Base-by-base conservation (phyloP, 306 rosid species). In the Alnus glutinosa region DNA sequence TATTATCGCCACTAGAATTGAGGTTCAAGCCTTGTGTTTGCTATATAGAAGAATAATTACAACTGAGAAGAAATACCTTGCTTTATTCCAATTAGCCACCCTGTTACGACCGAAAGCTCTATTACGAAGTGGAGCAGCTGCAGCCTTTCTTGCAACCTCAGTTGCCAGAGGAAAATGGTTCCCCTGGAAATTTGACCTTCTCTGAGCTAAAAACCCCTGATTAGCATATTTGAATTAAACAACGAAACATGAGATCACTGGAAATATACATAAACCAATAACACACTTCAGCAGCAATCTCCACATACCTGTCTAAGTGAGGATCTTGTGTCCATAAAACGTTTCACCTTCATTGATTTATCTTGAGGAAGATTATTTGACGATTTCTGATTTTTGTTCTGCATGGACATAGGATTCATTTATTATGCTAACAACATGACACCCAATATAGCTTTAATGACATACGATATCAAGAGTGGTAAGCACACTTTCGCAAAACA, bases 141-240 rank as follows among this genome's bases (percentile, higher is more conserved):
- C 91, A 85, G 90, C 94, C 88, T 87, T 96, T 77, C 81, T 83
- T 16, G 97, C 98, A 82, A 81, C 81, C 76, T 89, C 97, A 19
- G 75, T 70, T 70, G 96, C 89, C 79, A 87, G 37, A 14, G 96
- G 89, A 84, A 93, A 93, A 51, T 93, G 96, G 77, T 90, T 91
- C 58, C 90, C 94, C 73, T 85, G 94, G 77, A 89, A 96, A 87
- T 83, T 89, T 51, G 98, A 89, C 82, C 99, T 91, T 81, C 94
- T 90, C 80, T 85, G 90, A 59, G 98, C 93, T 69, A 96, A 84
- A 70, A 80, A 84, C 32, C 97, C 98, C 99, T 95, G 83, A 71
- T 73, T 32, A 74, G 57, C 68, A 52, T 71, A 54, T 39, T 61
- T 18, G 10, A 75, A 70, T 6, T 58, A 0, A 37, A 73, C 44